A percentile compares a stretch with the other conserved stretches of the same genome.
Evolutionary conservation across 805 yeast genomes (phyloP).

Genomic region (Pichia eremophila): DNA sequence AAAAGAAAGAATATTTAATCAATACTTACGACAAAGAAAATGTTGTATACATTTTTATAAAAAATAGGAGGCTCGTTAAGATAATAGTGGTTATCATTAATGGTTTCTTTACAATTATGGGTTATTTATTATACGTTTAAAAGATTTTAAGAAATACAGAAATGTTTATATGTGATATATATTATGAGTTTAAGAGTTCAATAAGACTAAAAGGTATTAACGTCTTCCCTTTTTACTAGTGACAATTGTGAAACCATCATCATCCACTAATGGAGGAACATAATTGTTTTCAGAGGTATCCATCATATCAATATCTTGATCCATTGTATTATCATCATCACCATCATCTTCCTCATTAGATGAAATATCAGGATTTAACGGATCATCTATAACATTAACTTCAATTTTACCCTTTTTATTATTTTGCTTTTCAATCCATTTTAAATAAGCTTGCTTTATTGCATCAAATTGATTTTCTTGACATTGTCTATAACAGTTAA

Average conservation of each 20-base stretch:
- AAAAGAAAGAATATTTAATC: too few species aligned
- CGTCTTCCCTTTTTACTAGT: conserved; percentile 49
- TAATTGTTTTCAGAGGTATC: conserved; percentile 20
- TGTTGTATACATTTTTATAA: too few species aligned
- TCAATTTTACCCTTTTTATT: conserved; percentile 25
- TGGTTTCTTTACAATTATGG: too few species aligned
- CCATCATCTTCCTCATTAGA: conserved; percentile 38
- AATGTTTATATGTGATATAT: too few species aligned
- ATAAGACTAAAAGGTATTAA: conserved; percentile 5
- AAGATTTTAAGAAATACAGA: too few species aligned
- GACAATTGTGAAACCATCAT: conserved; percentile 89
- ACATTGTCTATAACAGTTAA: conserved; percentile 61
- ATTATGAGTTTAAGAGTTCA: too few species aligned
- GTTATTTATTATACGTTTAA: too few species aligned
- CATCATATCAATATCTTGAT: conserved; percentile 29
- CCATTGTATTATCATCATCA: conserved; percentile 22
- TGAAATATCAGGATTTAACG: conserved; percentile 49
- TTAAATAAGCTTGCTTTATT: conserved; percentile 51
- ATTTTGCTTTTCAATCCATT: conserved; percentile 48
- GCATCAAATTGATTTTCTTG: conserved; percentile 38
- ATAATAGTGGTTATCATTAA: too few species aligned
- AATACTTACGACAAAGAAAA: too few species aligned
- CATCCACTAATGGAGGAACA: conserved; percentile 59
- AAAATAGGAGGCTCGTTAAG: too few species aligned
- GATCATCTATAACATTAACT: conserved; percentile 49